Base-by-base conservation (phyloP, 306 rosid species). In the Medicago arabica region DNA sequence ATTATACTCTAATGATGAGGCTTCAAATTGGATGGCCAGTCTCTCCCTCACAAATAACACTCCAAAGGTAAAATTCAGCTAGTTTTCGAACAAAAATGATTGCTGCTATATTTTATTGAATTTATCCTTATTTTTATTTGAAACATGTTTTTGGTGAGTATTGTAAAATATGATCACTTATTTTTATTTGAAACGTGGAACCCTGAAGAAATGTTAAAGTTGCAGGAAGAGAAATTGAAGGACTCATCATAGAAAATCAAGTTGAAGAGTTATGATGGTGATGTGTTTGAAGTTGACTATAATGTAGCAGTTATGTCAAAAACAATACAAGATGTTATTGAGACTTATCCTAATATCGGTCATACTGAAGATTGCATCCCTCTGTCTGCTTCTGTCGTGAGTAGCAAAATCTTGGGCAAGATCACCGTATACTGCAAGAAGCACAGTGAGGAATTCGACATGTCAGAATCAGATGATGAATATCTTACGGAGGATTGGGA, bases 401-500 rank as follows among this genome's bases (percentile, higher is more conserved):
- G 77, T 4, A 82, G 89, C 86, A 84, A 77, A 68, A 84, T 83
- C 62, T 61, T 91, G 72, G 81, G 77, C 59, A 89, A 83, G 84
- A 87, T 89, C 49, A 84, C 87, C 82, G 86, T 83, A 83, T 91
- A 85, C 85, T 86, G 92, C 75, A 76, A 78, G 70, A 84, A 80
- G 72, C 97, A 91, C 73, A 80, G n/a, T n/a, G n/a, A n/a, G n/a
- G n/a, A n/a, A n/a, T n/a, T n/a, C n/a, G n/a, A n/a, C n/a, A n/a
- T n/a, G n/a, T n/a, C n/a, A n/a, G n/a, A n/a, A n/a, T n/a, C n/a
- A n/a, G n/a, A 65, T 13, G 69, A 82, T 9, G 83, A 84, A 23
- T 54, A 61, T 31, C 2, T 25, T 25, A 75, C 1, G 87, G 83
- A 19, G 3, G 63, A 57, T 5, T 57, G 96, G 96, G 93, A 86